Percentiles rank a stretch among this genome's conserved stretches.
These are phyloP conservation scores for Pythium periplocum DNA, from an alignment of 352 stramenopile species.

Conservation along the genomic window DNA sequence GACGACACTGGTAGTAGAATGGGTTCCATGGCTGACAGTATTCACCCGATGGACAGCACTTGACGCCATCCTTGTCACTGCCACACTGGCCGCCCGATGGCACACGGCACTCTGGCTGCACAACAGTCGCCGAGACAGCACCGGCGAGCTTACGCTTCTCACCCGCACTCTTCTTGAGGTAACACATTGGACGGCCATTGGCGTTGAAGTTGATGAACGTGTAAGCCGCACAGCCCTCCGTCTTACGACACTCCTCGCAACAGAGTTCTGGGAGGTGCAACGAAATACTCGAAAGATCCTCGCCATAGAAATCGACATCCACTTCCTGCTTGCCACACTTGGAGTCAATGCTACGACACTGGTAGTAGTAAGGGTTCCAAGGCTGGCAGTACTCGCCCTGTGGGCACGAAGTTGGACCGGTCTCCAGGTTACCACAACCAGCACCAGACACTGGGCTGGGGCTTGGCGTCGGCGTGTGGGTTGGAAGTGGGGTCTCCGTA, in stretches of 20 bases:
- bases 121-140: background rate
- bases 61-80: conserved; percentile 3
- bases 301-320: background rate
- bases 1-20: conserved; percentile 14
- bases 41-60: conserved; percentile 8
- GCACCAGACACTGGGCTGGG: background rate
- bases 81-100: conserved; percentile 1
- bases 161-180: background rate
- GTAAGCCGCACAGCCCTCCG: conserved; percentile 11
- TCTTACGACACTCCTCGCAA: conserved; percentile 8
- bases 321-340: background rate
- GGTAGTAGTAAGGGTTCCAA: too few species aligned
- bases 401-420: background rate
- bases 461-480: conserved; percentile 1
- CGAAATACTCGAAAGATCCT: background rate
- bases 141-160: background rate
- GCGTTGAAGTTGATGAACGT: conserved; percentile 18
- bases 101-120: background rate
- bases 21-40: conserved; percentile 27
- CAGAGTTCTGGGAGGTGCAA: conserved; percentile 2
- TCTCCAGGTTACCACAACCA: background rate
- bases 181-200: conserved; percentile 2
- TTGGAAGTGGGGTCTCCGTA: background rate
- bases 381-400: too few species aligned
- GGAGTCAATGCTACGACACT: background rate